Conservation (phyloP, 2,329 filamentous ascomycete genomes). For the Fusarium stilboides region DNA sequence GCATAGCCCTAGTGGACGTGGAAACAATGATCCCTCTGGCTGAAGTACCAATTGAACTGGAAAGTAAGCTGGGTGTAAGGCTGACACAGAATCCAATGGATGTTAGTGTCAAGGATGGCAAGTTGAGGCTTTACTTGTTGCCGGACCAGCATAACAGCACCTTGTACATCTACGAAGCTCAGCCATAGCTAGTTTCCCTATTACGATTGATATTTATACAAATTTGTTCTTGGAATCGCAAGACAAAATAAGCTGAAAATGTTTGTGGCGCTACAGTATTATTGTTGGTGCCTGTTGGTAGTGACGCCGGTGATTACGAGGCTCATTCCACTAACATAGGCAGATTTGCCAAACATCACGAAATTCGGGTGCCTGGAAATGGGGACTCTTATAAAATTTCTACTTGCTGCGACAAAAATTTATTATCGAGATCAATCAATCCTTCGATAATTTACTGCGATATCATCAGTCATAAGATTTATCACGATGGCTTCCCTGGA, state of each 20-base stretch:
- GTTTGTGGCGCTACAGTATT: not conserved
- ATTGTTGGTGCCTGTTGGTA: conserved; percentile 34
- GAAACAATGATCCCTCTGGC: conserved; percentile 61
- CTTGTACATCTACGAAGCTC: conserved; percentile 64
- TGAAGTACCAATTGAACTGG: conserved; percentile 62
- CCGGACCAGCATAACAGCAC: conserved; percentile 64
- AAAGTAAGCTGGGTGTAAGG: conserved; percentile 56
- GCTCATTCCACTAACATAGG: conserved; percentile 26
- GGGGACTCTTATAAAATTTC: not conserved
- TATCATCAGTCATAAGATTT: not conserved
- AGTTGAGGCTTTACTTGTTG: conserved; percentile 62
- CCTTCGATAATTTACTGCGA: not conserved
- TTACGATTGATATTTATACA: not conserved
- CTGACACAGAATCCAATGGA: conserved; percentile 67
- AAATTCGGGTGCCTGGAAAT: conserved; percentile 37
- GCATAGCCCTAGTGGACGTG: conserved; percentile 64
- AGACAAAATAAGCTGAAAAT: not conserved
- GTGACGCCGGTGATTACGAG: conserved; percentile 26
- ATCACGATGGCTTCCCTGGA: conserved; percentile 19
- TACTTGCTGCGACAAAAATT: not conserved
- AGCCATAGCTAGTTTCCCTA: conserved; percentile 44
- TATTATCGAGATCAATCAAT: not conserved
- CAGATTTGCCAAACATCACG: conserved; percentile 23
- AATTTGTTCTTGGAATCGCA: not conserved
- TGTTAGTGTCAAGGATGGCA: conserved; percentile 60